Percentiles rank a stretch among this genome's conserved stretches.
Conservation (phyloP, 2,329 filamentous ascomycete genomes). For the Diaporthe citrichinensis region DNA sequence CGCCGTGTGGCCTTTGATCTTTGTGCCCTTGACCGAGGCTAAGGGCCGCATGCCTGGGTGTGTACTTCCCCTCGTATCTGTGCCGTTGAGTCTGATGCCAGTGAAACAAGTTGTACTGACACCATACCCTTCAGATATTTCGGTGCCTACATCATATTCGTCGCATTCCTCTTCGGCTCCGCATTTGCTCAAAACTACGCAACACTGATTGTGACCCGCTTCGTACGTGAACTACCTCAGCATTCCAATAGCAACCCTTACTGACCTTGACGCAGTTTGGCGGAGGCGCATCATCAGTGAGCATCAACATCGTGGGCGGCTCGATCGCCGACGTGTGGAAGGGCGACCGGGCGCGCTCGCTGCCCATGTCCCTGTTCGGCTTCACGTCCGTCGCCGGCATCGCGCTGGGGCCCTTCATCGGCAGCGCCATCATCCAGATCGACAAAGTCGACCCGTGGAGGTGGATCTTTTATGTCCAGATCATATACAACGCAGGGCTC, state of each 20-base stretch:
- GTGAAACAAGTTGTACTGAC: neutral
- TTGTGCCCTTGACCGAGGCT: slow-evolving; percentile 37
- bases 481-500: slow-evolving; percentile 49
- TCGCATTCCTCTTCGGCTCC: slow-evolving; percentile 38
- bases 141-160: slow-evolving; percentile 39
- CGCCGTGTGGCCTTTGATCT: slow-evolving; percentile 36
- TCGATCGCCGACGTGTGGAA: slow-evolving; percentile 40
- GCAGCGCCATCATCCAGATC: slow-evolving; percentile 38
- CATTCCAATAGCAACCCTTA: neutral
- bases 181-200: slow-evolving; percentile 39
- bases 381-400: slow-evolving; percentile 40
- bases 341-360: slow-evolving; percentile 37
- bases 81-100: neutral
- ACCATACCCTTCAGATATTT: slow-evolving; percentile 12
- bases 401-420: slow-evolving; percentile 36
- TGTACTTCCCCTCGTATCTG: neutral
- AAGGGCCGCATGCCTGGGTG: slow-evolving; percentile 40
- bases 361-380: slow-evolving; percentile 39
- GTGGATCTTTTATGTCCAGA: slow-evolving; percentile 78
- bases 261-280: slow-evolving; percentile 20
- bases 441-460: slow-evolving; percentile 32
- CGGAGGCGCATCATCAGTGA: slow-evolving; percentile 37
- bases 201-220: slow-evolving; percentile 34
- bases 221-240: slow-evolving; percentile 14
- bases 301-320: slow-evolving; percentile 38